Percentiles rank a stretch among this genome's conserved stretches.
These are phyloP conservation scores for Oxyria digyna DNA, from an alignment of 148 eudicot genomes.

Conservation along the genomic window DNA sequence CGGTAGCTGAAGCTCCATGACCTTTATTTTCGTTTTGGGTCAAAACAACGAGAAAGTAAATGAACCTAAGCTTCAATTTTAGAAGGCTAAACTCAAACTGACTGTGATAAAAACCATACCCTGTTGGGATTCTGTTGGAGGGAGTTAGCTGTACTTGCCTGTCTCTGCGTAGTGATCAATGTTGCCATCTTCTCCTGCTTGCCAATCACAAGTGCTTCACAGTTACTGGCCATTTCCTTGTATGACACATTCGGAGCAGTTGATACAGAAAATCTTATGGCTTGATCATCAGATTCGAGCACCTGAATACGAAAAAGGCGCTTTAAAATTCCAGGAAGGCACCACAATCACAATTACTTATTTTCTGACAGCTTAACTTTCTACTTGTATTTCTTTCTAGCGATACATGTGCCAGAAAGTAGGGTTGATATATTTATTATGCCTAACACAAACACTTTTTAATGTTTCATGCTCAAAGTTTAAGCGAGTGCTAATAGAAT, in stretches of 20 bases:
- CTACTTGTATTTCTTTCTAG: background rate
- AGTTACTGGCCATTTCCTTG: conserved; percentile 79
- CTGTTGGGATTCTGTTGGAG: conserved; percentile 7
- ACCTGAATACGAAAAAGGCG: conserved; percentile 30
- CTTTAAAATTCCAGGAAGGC: background rate
- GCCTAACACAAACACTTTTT: too few species aligned
- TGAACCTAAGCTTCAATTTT: too few species aligned
- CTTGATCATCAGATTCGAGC: conserved; percentile 73
- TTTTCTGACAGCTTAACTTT: background rate
- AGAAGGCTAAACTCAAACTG: conserved; percentile 5
- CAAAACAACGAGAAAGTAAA: too few species aligned
- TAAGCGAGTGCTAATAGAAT: background rate
- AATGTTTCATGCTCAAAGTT: too few species aligned
- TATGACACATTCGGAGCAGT: conserved; percentile 61
- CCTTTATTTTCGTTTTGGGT: too few species aligned
- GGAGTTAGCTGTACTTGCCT: conserved; percentile 21
- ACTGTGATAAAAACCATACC: conserved; percentile 15
- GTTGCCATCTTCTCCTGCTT: conserved; percentile 82
- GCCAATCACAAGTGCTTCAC: conserved; percentile 76
- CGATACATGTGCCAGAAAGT: background rate
- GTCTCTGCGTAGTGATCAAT: conserved; percentile 45
- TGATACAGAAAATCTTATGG: conserved; percentile 66
- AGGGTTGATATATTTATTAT: too few species aligned
- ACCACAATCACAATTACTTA: background rate
- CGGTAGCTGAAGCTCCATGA: too few species aligned